These are phyloP conservation scores for Ramularia collo-cygni DNA, from an alignment of 2,329 filamentous ascomycete genomes.

Conservation along the genomic window DNA sequence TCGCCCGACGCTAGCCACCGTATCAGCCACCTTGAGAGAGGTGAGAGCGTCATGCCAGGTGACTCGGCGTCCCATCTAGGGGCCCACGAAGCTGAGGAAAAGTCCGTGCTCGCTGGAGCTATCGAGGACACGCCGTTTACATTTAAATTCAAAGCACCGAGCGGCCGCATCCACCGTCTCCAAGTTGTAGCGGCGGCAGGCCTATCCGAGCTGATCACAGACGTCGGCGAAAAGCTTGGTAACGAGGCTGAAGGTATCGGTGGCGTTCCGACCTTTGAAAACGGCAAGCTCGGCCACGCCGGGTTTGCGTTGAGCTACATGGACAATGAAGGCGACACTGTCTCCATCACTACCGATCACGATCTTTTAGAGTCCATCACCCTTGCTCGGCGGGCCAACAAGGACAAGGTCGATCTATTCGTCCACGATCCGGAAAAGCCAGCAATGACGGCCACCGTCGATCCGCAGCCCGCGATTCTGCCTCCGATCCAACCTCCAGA, in stretches of 20 bases:
- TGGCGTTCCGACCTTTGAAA: slow-evolving; percentile 68
- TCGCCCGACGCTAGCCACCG: slow-evolving; percentile 65
- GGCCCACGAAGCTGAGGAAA: slow-evolving; percentile 62
- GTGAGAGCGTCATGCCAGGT: slow-evolving; percentile 82
- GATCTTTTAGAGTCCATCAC: slow-evolving; percentile 86
- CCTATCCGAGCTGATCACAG: slow-evolving; percentile 68
- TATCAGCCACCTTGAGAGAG: slow-evolving; percentile 52
- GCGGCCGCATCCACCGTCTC: slow-evolving; percentile 85
- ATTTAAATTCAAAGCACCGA: slow-evolving; percentile 98
- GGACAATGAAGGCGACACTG: slow-evolving; percentile 92
- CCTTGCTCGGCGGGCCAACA: slow-evolving; percentile 66
- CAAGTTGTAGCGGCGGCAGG: slow-evolving; percentile 78
- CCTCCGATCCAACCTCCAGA: slow-evolving; percentile 48
- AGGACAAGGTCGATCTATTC: slow-evolving; percentile 94
- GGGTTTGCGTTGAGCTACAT: slow-evolving; percentile 93
- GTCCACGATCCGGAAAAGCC: slow-evolving; percentile 89
- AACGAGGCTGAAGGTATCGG: slow-evolving; percentile 76
- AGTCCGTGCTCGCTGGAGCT: slow-evolving; percentile 56
- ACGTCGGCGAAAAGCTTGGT: slow-evolving; percentile 78
- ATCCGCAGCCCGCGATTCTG: slow-evolving; percentile 49
- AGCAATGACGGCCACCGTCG: slow-evolving; percentile 60
- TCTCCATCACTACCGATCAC: slow-evolving; percentile 92
- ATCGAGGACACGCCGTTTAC: slow-evolving; percentile 72
- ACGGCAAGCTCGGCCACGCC: slow-evolving; percentile 66
- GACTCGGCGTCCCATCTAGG: slow-evolving; percentile 94